Conservation (phyloP, 2,329 filamentous ascomycete species). For the Cercospora citrullina region DNA sequence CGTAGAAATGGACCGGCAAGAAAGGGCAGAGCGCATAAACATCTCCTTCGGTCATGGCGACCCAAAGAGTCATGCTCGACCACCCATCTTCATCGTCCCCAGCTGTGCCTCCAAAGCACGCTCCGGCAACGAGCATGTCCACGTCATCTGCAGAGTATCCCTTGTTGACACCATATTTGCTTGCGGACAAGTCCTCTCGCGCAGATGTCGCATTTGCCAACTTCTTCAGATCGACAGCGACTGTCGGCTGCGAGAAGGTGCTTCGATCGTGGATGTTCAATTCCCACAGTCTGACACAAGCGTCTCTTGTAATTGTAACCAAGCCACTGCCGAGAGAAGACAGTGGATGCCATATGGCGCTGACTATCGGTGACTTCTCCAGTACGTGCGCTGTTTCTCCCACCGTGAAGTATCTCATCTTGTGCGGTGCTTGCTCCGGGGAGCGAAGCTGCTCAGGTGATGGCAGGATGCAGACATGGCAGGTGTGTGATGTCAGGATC, state of each 20-base stretch:
- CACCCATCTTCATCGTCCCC: constrained; percentile 65
- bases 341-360: constrained; percentile 88
- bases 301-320: constrained; percentile 85
- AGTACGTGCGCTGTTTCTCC: constrained; percentile 90
- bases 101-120: constrained; percentile 77
- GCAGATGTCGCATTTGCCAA: constrained; percentile 78
- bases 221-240: constrained; percentile 86
- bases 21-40: constrained; percentile 92
- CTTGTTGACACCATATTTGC: constrained; percentile 70
- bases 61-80: constrained; percentile 94
- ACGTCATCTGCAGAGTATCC: constrained; percentile 85
- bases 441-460: constrained; percentile 73
- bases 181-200: constrained; percentile 80
- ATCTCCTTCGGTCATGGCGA: constrained; percentile 92
- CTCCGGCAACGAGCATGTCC: constrained; percentile 91
- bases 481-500: constrained; percentile 80
- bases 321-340: constrained; percentile 78
- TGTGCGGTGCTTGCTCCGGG: constrained; percentile 67
- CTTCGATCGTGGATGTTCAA: constrained; percentile 78
- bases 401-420: constrained; percentile 84
- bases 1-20: constrained; percentile 81
- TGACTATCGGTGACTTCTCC: constrained; percentile 75
- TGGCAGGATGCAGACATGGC: constrained; percentile 84
- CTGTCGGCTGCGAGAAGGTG: constrained; percentile 79
- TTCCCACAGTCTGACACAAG: constrained; percentile 88